A percentile compares a stretch with the other conserved stretches of the same genome.
Conservation (phyloP, 2,329 filamentous ascomycete species). For the Aspergillus sp. region DNA sequence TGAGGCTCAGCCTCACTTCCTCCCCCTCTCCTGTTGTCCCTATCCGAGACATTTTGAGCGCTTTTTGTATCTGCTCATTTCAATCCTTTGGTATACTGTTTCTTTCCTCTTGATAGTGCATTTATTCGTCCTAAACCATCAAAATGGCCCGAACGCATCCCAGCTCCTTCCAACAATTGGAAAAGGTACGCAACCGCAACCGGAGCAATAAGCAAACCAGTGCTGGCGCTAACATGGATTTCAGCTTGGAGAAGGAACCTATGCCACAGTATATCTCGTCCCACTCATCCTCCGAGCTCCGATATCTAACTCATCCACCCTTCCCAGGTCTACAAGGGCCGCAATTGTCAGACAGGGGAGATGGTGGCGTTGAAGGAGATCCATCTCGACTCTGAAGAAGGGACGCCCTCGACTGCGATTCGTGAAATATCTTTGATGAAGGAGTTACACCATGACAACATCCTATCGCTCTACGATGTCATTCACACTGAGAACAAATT, state of each 20-base stretch:
- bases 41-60: too few species aligned
- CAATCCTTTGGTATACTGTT: not conserved
- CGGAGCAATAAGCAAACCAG: not conserved
- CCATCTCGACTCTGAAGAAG: constrained; percentile 68
- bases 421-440: constrained; percentile 99
- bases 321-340: constrained; percentile 24
- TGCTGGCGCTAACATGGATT: not conserved
- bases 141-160: constrained; percentile 19
- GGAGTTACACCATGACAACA: constrained; percentile 97
- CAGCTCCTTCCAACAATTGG: constrained; percentile 21
- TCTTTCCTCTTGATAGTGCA: not conserved
- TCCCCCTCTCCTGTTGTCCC: not conserved
- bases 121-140: not conserved
- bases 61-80: too few species aligned
- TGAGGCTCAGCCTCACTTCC: not conserved
- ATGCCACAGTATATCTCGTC: constrained; percentile 20
- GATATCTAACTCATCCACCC: constrained; percentile 12
- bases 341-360: constrained; percentile 21
- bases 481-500: constrained; percentile 99
- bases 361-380: constrained; percentile 24
- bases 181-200: constrained; percentile 16
- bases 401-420: constrained; percentile 94
- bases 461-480: constrained; percentile 94
- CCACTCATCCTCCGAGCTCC: not conserved
- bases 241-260: constrained; percentile 24